These are phyloP conservation scores for Chaetomium tenue DNA, from an alignment of 495 filamentous ascomycete genomes.

Conservation along the genomic window DNA sequence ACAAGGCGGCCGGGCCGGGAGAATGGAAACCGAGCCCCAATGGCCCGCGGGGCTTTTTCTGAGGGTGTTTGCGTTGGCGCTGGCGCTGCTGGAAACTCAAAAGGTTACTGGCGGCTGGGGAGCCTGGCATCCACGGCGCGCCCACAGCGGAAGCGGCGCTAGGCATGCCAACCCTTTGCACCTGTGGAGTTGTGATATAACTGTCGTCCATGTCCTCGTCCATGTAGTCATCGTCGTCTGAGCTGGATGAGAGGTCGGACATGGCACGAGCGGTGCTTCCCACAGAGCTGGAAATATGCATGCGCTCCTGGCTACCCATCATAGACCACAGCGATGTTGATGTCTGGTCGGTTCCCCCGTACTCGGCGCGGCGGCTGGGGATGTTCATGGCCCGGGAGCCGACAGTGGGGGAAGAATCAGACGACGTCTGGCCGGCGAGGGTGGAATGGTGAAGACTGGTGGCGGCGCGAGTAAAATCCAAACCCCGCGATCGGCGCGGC, in stretches of 20 bases:
- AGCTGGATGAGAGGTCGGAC: conserved; percentile 74
- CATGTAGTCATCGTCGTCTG: conserved; percentile 75
- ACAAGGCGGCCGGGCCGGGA: conserved; percentile 30
- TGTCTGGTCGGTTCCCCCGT: conserved; percentile 39
- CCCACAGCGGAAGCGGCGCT: conserved; percentile 56
- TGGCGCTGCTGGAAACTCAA: conserved; percentile 78
- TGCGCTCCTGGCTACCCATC: conserved; percentile 61
- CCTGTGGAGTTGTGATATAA: conserved; percentile 67
- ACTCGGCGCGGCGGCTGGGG: conserved; percentile 50
- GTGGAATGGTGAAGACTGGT: conserved; percentile 97
- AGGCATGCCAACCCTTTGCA: conserved; percentile 46
- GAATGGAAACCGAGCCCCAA: conserved; percentile 43
- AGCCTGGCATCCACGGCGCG: conserved; percentile 51
- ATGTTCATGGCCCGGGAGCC: conserved; percentile 75
- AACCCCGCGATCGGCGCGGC: conserved; percentile 77
- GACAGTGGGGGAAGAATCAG: conserved; percentile 90
- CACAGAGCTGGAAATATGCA: conserved; percentile 76
- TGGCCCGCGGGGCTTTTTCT: conserved; percentile 40
- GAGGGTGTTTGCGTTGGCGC: conserved; percentile 60
- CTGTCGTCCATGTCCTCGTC: conserved; percentile 78
- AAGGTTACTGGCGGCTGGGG: conserved; percentile 66
- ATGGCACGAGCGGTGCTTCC: conserved; percentile 78
- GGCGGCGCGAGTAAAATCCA: conserved; percentile 90
- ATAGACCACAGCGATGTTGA: conserved; percentile 47
- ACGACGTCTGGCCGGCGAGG: conserved; percentile 82